A percentile compares a stretch with the other conserved stretches of the same genome.
Conservation (phyloP, 2,329 filamentous ascomycete species). For the Calycina herbarum region DNA sequence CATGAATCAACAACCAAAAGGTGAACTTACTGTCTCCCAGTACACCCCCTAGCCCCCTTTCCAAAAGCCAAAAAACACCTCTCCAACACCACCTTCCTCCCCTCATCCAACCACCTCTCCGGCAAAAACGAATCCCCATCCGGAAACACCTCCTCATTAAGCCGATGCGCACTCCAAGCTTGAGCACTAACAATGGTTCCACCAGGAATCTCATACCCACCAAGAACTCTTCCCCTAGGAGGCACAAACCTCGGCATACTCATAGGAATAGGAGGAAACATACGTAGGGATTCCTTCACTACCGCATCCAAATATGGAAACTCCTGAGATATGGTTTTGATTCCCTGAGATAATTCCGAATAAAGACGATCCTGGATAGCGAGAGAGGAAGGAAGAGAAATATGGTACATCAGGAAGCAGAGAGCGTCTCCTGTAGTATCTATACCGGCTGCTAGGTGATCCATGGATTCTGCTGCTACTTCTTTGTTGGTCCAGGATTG, state of each 20-base stretch:
- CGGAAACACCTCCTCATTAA: conserved; percentile 68
- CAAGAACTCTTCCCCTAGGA: conserved; percentile 52
- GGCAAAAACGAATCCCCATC: conserved; percentile 77
- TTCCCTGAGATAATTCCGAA: conserved; percentile 50
- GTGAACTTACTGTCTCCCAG: conserved; percentile 63
- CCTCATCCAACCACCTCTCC: conserved; percentile 81
- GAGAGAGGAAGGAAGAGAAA: conserved; percentile 59
- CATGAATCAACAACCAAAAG: neutral
- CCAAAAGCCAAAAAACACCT: conserved; percentile 66
- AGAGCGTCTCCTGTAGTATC: conserved; percentile 70
- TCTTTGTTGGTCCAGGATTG: conserved; percentile 51
- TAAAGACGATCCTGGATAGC: conserved; percentile 53
- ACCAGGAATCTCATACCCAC: conserved; percentile 54
- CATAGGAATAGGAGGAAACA: conserved; percentile 66
- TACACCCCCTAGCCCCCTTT: conserved; percentile 63
- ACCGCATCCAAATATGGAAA: conserved; percentile 63
- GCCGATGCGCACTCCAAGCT: conserved; percentile 59
- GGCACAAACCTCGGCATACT: conserved; percentile 63
- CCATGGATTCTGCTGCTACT: conserved; percentile 67
- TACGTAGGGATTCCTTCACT: conserved; percentile 61
- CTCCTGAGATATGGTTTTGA: conserved; percentile 45
- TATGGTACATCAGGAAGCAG: conserved; percentile 70
- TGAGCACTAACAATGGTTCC: conserved; percentile 61
- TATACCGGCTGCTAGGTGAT: conserved; percentile 70
- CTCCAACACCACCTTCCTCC: conserved; percentile 69